Percentiles rank a stretch among this genome's conserved stretches.
Conservation (phyloP, 176 grass and related monocot genomes). For the Carex myosuroides region DNA sequence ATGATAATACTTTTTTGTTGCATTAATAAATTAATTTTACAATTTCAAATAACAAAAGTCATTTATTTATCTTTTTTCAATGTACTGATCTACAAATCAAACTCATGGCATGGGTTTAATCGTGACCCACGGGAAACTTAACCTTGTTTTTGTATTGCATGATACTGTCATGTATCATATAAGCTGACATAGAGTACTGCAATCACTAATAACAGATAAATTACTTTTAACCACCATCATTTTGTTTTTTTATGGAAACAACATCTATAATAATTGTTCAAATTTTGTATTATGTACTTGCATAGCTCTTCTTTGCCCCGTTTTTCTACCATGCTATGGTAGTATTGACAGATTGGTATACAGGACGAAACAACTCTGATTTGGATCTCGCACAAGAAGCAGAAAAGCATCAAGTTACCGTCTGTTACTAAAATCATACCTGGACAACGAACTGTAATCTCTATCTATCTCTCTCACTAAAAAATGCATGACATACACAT, state of each 20-base stretch:
- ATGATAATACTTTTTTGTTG: not conserved
- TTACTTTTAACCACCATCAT: not conserved
- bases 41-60: not conserved
- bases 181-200: not conserved
- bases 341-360: slow-evolving; percentile 19
- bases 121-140: too few relatives aligned
- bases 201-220: not conserved
- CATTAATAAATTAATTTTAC: not conserved
- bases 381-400: slow-evolving; percentile 87
- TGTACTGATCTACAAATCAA: not conserved
- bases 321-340: not conserved
- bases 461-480: not conserved
- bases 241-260: not conserved
- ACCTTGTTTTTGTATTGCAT: too few relatives aligned
- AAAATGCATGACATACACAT: not conserved
- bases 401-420: slow-evolving; percentile 59
- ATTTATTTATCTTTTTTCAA: not conserved
- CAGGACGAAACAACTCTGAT: slow-evolving; percentile 79
- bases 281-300: not conserved
- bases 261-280: not conserved
- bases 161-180: not conserved
- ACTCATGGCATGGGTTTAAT: too few relatives aligned
- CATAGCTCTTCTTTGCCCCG: not conserved
- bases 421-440: slow-evolving; percentile 74
- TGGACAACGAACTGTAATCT: slow-evolving; percentile 84